A percentile compares a stretch with the other conserved stretches of the same genome.
These are phyloP conservation scores for Lasiosphaeria ovina DNA, from an alignment of 495 filamentous ascomycete species.

Conservation along the genomic window DNA sequence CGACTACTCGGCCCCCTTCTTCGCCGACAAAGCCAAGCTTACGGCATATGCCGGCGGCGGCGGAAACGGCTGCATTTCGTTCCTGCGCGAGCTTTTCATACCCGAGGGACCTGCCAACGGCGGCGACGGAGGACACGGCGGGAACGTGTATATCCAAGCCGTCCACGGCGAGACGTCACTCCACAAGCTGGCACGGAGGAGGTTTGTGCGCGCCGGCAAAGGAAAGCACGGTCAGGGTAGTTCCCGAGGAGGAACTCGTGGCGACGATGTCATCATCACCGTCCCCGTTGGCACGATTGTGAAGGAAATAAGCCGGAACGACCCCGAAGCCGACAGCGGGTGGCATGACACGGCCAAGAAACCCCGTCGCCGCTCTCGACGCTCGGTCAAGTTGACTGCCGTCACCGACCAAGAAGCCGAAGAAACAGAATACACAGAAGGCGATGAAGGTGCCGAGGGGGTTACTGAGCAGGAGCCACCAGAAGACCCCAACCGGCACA, in stretches of 20 bases:
- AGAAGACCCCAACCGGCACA: slow-evolving; percentile 51
- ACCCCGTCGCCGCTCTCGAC: too few relatives aligned
- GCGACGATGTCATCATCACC: slow-evolving; percentile 80
- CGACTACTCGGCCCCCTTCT: slow-evolving; percentile 77
- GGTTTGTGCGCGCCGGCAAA: slow-evolving; percentile 70
- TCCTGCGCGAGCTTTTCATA: slow-evolving; percentile 84
- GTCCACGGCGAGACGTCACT: slow-evolving; percentile 85
- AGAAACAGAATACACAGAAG: slow-evolving; percentile 31
- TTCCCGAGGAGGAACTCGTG: slow-evolving; percentile 71
- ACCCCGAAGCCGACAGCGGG: slow-evolving; percentile 70
- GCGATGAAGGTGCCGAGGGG: slow-evolving; percentile 29
- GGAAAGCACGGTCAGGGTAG: slow-evolving; percentile 88
- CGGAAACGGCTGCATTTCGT: slow-evolving; percentile 90
- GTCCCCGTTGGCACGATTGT: slow-evolving; percentile 94
- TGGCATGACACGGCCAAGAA: slow-evolving; percentile 9
- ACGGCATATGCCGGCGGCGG: slow-evolving; percentile 74
- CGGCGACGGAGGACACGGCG: slow-evolving; percentile 88
- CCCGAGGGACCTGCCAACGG: slow-evolving; percentile 92
- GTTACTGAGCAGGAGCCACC: slow-evolving; percentile 30
- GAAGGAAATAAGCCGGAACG: slow-evolving; percentile 71
- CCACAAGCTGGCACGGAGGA: slow-evolving; percentile 82
- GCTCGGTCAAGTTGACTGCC: too few relatives aligned
- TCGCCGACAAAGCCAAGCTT: slow-evolving; percentile 80
- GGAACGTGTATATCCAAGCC: slow-evolving; percentile 91
- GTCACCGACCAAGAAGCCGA: slow-evolving; percentile 12